Evolutionary conservation across 2,329 filamentous ascomycete genomes (phyloP).

Genomic region (Neobulgaria alba): DNA sequence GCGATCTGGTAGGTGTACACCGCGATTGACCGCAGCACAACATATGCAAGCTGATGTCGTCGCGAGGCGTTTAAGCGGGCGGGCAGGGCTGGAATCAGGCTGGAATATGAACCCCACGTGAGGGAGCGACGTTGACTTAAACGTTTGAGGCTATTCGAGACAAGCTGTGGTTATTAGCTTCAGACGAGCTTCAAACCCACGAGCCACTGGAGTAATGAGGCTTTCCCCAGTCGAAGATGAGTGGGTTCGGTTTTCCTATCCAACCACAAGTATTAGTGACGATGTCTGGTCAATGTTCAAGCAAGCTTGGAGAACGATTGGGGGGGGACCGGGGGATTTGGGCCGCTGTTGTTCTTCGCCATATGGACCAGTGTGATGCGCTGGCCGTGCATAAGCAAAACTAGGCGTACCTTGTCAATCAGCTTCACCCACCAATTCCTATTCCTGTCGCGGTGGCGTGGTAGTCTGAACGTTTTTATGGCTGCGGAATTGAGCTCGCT

Average conservation of each 20-base stretch:
- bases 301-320: slow-evolving; percentile 21
- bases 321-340: slow-evolving; percentile 19
- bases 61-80: slow-evolving; percentile 30
- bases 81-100: slow-evolving; percentile 32
- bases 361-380: slow-evolving; percentile 28
- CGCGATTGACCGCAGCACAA: slow-evolving; percentile 45
- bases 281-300: slow-evolving; percentile 19
- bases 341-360: slow-evolving; percentile 22
- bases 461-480: slow-evolving; percentile 6
- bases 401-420: slow-evolving; percentile 29
- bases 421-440: slow-evolving; percentile 3
- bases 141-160: slow-evolving; percentile 24
- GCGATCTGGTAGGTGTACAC: slow-evolving; percentile 42
- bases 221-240: slow-evolving; percentile 19
- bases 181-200: slow-evolving; percentile 15
- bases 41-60: slow-evolving; percentile 51
- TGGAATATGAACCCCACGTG: slow-evolving; percentile 25
- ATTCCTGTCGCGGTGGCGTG: slow-evolving; percentile 2
- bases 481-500: slow-evolving; percentile 12
- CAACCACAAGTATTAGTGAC: slow-evolving; percentile 28
- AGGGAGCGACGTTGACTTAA: slow-evolving; percentile 20
- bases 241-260: slow-evolving; percentile 19
- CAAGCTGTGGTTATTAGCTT: slow-evolving; percentile 16
- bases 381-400: slow-evolving; percentile 28
- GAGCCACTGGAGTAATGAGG: slow-evolving; percentile 20